A percentile compares a stretch with the other conserved stretches of the same genome.
These are phyloP conservation scores for Castanea sativa DNA, from an alignment of 306 rosid species.

Conservation along the genomic window DNA sequence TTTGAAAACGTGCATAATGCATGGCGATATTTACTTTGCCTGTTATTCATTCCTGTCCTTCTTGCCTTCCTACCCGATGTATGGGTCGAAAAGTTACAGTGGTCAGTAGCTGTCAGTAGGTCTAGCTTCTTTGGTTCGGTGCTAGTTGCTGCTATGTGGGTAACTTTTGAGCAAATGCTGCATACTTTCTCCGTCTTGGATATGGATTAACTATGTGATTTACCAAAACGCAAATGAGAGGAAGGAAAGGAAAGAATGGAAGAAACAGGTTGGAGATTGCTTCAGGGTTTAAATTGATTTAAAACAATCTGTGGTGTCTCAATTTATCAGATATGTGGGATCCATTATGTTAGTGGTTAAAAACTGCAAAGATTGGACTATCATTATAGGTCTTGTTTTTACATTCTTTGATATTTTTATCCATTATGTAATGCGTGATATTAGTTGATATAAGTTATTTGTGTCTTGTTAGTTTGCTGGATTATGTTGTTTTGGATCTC, in stretches of 20 bases:
- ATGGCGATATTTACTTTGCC: background rate
- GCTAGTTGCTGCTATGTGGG: background rate
- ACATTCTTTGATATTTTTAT: background rate
- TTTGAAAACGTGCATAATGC: background rate
- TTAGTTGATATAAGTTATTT: background rate
- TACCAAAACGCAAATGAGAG: background rate
- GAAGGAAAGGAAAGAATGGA: background rate
- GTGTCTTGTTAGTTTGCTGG: background rate
- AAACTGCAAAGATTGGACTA: background rate
- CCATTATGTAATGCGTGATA: background rate
- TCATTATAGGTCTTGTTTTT: background rate
- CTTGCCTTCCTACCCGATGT: background rate
- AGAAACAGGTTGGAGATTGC: background rate
- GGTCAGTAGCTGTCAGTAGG: background rate
- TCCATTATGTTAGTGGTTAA: background rate
- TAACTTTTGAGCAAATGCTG: background rate
- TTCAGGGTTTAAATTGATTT: background rate
- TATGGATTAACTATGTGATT: background rate
- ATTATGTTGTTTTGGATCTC: background rate
- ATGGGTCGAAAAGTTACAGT: background rate
- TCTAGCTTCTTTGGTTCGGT: background rate
- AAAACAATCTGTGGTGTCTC: background rate
- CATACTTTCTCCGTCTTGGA: background rate
- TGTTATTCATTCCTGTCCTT: background rate
- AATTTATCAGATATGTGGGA: background rate